Base-by-base conservation (phyloP, 257 asterid genomes). In the Salvia splendens region DNA sequence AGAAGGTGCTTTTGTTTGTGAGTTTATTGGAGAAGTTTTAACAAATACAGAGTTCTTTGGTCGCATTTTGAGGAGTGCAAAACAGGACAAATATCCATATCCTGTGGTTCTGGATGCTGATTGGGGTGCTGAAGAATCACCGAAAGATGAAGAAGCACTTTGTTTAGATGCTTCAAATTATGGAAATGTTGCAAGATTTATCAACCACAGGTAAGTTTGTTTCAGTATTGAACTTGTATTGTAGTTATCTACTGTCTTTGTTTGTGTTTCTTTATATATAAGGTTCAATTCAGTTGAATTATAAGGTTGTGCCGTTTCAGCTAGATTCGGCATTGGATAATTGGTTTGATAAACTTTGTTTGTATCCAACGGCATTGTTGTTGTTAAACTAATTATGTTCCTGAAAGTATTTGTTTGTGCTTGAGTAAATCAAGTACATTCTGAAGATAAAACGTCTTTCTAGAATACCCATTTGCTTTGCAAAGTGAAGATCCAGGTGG, bases 21-120 rank as follows among this genome's bases (percentile, higher is more conserved):
- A 91, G 75, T 91, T 83, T 71, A 88, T 89, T 60, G 99, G 99
- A 73, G 98, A 94, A 79, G 80, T 94, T 73, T 72, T 94, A 45
- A 91, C 99, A 17, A 88, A 73, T 15, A 61, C 80, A 5, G 97
- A 94, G 82, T 87, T 84, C 64, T 91, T 81, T 75, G 86, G 80
- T 40, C 96, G 97, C 59, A 83, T 86, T 72, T 76, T 64, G 32
- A 83, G 74, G 71, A 75, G 84, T 70, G 77, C 84, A 12, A 68
- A 82, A 42, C 78, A 76, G 42, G 88, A 79, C 81, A 84, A 79
- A 64, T 86, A 85, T 81, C 79, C 93, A 7, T 82, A 88, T 78
- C 99, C 99, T 15, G 95, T 89, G 69, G 84, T 88, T 76, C 89
- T 94, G 61, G 97, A 94, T 80, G 96, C 96, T 65, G 95, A 82